phyloP scores from a whole-genome alignment of 1,284 basidiomycete species.

The Meira miltonrushii region DNA sequence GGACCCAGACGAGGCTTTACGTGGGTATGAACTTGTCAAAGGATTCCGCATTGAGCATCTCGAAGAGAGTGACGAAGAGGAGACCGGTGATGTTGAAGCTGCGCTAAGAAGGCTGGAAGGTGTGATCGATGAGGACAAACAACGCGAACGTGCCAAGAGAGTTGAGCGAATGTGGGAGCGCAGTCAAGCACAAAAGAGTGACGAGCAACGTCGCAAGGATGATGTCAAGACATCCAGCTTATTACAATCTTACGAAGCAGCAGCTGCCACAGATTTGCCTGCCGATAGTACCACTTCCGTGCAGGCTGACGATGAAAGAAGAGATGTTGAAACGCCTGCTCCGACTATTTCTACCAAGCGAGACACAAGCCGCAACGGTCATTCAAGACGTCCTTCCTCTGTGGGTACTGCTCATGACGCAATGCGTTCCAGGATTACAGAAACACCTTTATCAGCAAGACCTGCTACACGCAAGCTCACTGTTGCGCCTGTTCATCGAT shows the following conservation, averaged over 20 bases:
- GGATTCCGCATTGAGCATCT: constrained; percentile 35
- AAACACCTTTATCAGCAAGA: constrained; percentile 7
- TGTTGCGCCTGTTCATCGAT: constrained; percentile 34
- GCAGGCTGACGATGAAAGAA: background rate
- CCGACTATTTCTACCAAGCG: background rate
- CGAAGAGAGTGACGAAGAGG: constrained; percentile 38
- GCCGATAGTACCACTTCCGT: background rate
- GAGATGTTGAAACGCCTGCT: background rate
- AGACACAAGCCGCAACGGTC: too few relatives aligned
- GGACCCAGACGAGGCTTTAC: constrained; percentile 42
- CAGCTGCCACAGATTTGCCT: too few relatives aligned
- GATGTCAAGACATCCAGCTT: too few relatives aligned
- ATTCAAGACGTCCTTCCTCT: background rate
- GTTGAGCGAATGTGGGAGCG: constrained; percentile 39
- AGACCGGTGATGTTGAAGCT: constrained; percentile 43
- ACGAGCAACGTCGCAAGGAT: background rate
- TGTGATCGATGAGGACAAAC: constrained; percentile 44
- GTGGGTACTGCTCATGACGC: background rate
- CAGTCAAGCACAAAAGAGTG: constrained; percentile 6
- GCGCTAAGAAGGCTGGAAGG: constrained; percentile 42
- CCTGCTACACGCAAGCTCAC: constrained; percentile 8
- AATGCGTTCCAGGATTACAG: background rate
- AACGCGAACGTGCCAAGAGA: constrained; percentile 24
- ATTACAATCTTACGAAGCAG: background rate
- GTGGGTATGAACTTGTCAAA: constrained; percentile 44